These are phyloP conservation scores for Volutella citrinella DNA, from an alignment of 2,329 filamentous ascomycete genomes.

Conservation along the genomic window DNA sequence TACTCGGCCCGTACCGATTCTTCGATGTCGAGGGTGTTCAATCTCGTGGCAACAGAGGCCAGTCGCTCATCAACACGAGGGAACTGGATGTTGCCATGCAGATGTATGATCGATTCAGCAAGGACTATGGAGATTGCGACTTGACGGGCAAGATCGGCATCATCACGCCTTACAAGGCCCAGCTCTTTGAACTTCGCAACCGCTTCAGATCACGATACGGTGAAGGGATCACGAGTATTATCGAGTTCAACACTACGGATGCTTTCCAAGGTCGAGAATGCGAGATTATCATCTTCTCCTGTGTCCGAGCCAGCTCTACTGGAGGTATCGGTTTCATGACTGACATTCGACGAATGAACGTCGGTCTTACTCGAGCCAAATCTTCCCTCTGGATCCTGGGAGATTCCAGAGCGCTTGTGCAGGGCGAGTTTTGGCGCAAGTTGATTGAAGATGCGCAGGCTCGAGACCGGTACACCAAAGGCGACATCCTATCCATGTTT, in stretches of 20 bases:
- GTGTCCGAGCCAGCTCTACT: constrained; percentile 86
- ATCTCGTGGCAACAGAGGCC: constrained; percentile 73
- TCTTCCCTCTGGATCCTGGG: constrained; percentile 96
- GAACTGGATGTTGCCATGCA: constrained; percentile 85
- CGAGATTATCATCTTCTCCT: constrained; percentile 98
- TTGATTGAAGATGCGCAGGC: constrained; percentile 77
- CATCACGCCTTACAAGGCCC: constrained; percentile 97
- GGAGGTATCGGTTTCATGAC: constrained; percentile 98
- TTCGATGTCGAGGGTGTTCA: constrained; percentile 94
- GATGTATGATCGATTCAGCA: constrained; percentile 75
- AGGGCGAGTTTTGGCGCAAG: constrained; percentile 87
- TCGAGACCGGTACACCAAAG: constrained; percentile 74
- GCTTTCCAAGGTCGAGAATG: constrained; percentile 96
- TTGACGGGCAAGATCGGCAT: constrained; percentile 86
- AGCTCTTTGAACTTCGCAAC: constrained; percentile 74
- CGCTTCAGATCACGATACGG: constrained; percentile 74
- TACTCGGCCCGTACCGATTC: constrained; percentile 92
- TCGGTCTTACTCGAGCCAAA: constrained; percentile 93
- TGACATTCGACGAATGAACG: constrained; percentile 98
- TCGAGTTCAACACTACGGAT: constrained; percentile 99
- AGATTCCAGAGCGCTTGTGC: constrained; percentile 79
- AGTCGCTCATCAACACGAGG: constrained; percentile 84
- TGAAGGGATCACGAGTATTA: constrained; percentile 67
- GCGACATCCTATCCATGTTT: constrained; percentile 50
- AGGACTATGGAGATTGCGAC: constrained; percentile 67